phyloP scores from a whole-genome alignment of 192 early-diverging fungal species.

The Gryganskiella cystojenkinii region DNA sequence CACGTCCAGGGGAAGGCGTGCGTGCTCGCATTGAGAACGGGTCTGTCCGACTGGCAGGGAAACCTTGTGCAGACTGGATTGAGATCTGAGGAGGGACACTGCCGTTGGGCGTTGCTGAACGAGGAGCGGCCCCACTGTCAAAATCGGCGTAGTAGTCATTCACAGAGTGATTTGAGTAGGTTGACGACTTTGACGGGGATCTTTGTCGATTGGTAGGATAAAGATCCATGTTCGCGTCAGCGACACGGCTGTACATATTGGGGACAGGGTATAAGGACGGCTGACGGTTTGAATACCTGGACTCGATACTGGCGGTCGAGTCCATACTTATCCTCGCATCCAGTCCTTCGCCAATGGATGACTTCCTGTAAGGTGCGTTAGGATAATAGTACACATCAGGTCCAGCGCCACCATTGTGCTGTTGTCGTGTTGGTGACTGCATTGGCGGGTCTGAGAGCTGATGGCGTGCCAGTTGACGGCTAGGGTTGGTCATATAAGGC shows the following conservation, averaged over 20 bases:
- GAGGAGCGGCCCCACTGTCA: slow-evolving; percentile 31
- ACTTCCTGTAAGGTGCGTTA: slow-evolving; percentile 20
- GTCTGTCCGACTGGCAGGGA: slow-evolving; percentile 25
- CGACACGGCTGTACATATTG: slow-evolving; percentile 35
- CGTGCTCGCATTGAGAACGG: slow-evolving; percentile 47
- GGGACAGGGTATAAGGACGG: slow-evolving; percentile 32
- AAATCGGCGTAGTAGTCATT: slow-evolving; percentile 45
- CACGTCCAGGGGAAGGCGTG: slow-evolving; percentile 46
- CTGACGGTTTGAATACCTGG: slow-evolving; percentile 34
- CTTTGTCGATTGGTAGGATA: slow-evolving; percentile 42
- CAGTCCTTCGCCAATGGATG: slow-evolving; percentile 28
- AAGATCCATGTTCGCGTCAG: slow-evolving; percentile 25
- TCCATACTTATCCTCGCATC: slow-evolving; percentile 45
- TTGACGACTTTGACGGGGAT: slow-evolving; percentile 46
- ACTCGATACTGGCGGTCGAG: slow-evolving; percentile 40
- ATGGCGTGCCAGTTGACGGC: slow-evolving; percentile 33
- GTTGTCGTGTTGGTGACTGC: slow-evolving; percentile 4
- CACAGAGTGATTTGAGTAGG: slow-evolving; percentile 44
- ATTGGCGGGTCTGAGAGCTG: slow-evolving; percentile 20
- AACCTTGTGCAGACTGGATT: slow-evolving; percentile 45
- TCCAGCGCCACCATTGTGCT: slow-evolving; percentile 8
- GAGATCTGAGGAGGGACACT: slow-evolving; percentile 35
- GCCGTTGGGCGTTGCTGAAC: slow-evolving; percentile 40
- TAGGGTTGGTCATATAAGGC: slow-evolving; percentile 18
- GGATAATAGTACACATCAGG: slow-evolving; percentile 33